Conservation (phyloP, 1,284 basidiomycete genomes). For the Trametes sp. region DNA sequence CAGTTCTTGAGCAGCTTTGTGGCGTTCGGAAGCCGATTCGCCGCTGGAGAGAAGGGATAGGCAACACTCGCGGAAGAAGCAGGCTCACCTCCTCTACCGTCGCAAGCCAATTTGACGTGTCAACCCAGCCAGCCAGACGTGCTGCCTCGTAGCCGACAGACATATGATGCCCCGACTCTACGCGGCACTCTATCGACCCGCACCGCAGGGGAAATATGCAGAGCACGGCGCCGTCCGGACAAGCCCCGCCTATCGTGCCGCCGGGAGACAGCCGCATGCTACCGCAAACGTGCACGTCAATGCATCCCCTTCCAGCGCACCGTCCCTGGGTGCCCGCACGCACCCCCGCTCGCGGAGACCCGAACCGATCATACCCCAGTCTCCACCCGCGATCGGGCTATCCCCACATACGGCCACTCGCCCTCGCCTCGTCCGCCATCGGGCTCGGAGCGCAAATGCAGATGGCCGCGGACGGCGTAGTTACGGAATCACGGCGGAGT, state of each 20-base stretch:
- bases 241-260: slow-evolving; percentile 21
- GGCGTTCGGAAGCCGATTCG: slow-evolving; percentile 36
- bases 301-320: slow-evolving; percentile 14
- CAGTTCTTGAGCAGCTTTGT: slow-evolving; percentile 38
- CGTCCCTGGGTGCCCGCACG: slow-evolving; percentile 7
- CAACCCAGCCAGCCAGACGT: neutral
- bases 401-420: slow-evolving; percentile 5
- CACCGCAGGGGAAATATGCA: neutral
- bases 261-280: slow-evolving; percentile 14
- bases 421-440: slow-evolving; percentile 9
- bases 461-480: slow-evolving; percentile 16
- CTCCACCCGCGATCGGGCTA: slow-evolving; percentile 7
- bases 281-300: slow-evolving; percentile 15
- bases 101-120: slow-evolving; percentile 19
- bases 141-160: slow-evolving; percentile 3
- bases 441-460: slow-evolving; percentile 5
- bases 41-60: slow-evolving; percentile 21
- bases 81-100: slow-evolving; percentile 16
- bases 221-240: slow-evolving; percentile 12
- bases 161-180: slow-evolving; percentile 5
- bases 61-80: slow-evolving; percentile 33
- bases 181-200: slow-evolving; percentile 6
- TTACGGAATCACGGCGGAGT: slow-evolving; percentile 22
- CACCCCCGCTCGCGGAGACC: slow-evolving; percentile 8
- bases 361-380: slow-evolving; percentile 20